Evolutionary conservation across 2,329 filamentous ascomycete species (phyloP).

Genomic region (Alternaria novae-zelandiae): DNA sequence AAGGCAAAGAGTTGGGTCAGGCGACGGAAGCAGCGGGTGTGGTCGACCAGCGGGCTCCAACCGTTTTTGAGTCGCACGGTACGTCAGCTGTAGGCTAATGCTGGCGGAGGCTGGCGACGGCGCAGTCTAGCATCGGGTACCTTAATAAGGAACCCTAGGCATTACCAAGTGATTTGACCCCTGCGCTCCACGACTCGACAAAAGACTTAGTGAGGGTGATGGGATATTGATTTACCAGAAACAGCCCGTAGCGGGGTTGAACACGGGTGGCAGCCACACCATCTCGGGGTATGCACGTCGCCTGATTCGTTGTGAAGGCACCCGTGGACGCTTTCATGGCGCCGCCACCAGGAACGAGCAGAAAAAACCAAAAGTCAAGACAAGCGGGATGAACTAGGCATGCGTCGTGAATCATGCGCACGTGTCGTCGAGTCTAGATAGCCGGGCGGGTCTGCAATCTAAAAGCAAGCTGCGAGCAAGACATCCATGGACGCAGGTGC

Average conservation of each 20-base stretch:
- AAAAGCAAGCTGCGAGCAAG: not conserved
- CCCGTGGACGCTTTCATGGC: not conserved
- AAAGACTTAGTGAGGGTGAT: conserved; percentile 8
- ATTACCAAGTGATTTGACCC: conserved; percentile 16
- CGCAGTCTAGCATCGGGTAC: conserved; percentile 23
- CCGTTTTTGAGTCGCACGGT: conserved; percentile 27
- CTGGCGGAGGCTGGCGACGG: conserved; percentile 24
- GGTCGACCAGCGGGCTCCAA: conserved; percentile 28
- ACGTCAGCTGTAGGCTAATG: conserved; percentile 33
- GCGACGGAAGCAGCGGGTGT: conserved; percentile 21
- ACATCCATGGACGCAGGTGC: not conserved
- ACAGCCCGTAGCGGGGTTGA: conserved; percentile 2
- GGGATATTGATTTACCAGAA: conserved; percentile 17
- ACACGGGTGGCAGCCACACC: conserved; percentile 6
- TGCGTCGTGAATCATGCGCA: conserved; percentile 9
- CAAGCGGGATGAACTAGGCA: not conserved
- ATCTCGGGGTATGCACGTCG: not conserved
- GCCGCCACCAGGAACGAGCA: conserved; percentile 15
- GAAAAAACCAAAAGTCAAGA: conserved; percentile 5
- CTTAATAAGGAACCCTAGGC: conserved; percentile 28
- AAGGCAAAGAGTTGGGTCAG: conserved; percentile 15
- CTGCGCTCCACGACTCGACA: conserved; percentile 12
- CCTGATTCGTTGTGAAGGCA: conserved; percentile 11
- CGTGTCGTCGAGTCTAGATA: not conserved
- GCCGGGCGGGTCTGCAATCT: conserved; percentile 6